Evolutionary conservation across 176 grass and related monocot genomes (phyloP).

Genomic region (Triticum urartu): DNA sequence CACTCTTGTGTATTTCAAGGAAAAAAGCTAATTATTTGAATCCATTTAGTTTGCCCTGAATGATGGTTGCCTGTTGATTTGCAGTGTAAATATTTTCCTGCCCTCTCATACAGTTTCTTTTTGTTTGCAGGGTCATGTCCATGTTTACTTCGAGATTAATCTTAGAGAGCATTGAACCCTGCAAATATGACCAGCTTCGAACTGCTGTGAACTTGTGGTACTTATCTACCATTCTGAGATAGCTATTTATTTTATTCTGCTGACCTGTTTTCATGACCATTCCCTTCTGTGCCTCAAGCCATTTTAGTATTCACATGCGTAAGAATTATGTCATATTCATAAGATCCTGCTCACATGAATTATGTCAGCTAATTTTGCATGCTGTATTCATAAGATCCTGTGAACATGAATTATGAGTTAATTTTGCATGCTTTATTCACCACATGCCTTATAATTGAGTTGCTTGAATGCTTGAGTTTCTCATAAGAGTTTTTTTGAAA

Average conservation of each 20-base stretch:
- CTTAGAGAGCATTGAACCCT: not conserved
- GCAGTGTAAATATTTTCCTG: not conserved
- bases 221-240: not conserved
- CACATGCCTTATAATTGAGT: not conserved
- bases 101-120: not conserved
- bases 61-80: not conserved
- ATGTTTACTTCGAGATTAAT: not conserved
- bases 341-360: not conserved
- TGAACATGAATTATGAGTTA: not conserved
- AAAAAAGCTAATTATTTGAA: not conserved
- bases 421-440: not conserved
- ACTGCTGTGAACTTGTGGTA: not conserved
- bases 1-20: not conserved
- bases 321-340: not conserved
- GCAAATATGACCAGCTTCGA: not conserved
- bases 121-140: not conserved
- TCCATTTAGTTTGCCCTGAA: not conserved
- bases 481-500: too few species aligned
- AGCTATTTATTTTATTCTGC: not conserved
- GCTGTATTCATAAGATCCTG: too few species aligned
- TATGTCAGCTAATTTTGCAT: too few species aligned
- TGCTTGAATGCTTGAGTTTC: too few species aligned
- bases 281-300: not conserved
- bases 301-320: not conserved
- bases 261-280: not conserved